phyloP scores from a whole-genome alignment of 129 eudicot genomes.

The Flaveria ramosissima region DNA sequence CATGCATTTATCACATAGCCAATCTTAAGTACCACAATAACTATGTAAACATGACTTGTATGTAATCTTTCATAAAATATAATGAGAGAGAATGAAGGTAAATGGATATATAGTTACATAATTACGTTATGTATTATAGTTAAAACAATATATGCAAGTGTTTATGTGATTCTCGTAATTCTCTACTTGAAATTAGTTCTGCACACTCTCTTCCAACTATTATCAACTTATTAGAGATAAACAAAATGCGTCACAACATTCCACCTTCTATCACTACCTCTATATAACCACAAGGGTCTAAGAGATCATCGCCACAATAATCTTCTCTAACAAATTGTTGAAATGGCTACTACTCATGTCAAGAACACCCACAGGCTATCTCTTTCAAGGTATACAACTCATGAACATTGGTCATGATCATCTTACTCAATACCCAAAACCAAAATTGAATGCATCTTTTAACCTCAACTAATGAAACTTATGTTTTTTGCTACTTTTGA shows the following conservation, averaged over 20 bases:
- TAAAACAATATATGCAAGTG: too few species aligned
- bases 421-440: neutral
- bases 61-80: too few species aligned
- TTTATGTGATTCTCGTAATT: too few species aligned
- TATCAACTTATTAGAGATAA: neutral
- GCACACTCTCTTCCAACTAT: too few species aligned
- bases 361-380: constrained; percentile 54
- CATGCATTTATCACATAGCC: too few species aligned
- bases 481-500: neutral
- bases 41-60: too few species aligned
- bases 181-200: too few species aligned
- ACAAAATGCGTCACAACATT: neutral
- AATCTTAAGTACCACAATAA: too few species aligned
- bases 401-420: neutral
- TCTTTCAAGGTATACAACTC: constrained; percentile 58
- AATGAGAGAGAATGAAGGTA: too few species aligned
- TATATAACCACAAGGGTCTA: neutral
- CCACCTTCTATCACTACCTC: neutral
- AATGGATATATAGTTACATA: too few species aligned
- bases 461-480: neutral
- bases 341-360: constrained; percentile 32
- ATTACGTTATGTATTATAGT: too few species aligned
- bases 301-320: neutral
- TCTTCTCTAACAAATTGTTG: neutral
- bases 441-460: neutral